A percentile compares a stretch with the other conserved stretches of the same genome.
phyloP scores from a whole-genome alignment of 371 early-diverging fungal species.

The Mortierella sp. region DNA sequence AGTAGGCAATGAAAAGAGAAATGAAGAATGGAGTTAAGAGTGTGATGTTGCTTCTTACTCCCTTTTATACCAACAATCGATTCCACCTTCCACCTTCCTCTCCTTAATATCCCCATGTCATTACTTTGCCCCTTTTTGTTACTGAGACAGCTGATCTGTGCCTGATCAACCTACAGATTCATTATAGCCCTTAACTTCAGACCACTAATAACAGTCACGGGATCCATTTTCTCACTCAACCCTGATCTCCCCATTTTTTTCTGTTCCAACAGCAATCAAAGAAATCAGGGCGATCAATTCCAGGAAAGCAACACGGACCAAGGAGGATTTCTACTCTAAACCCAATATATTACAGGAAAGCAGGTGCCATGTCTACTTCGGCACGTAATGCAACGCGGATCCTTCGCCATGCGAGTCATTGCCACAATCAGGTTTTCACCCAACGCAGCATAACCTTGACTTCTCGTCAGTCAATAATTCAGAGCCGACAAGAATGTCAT shows the following conservation, averaged over 20 bases:
- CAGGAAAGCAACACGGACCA: neutral
- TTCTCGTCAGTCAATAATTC: neutral
- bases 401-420: conserved; percentile 1
- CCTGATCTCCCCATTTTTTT: neutral
- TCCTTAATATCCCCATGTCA: neutral
- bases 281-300: neutral
- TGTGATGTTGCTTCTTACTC: neutral
- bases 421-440: neutral
- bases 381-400: conserved; percentile 13
- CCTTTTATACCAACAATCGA: conserved; percentile 4
- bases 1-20: neutral
- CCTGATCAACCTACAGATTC: neutral
- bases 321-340: neutral
- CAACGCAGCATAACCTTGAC: neutral
- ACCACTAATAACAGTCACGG: neutral
- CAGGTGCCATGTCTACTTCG: neutral
- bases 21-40: neutral
- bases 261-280: neutral
- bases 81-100: conserved; percentile 1
- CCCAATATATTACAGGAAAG: neutral
- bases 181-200: neutral
- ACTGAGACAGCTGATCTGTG: neutral
- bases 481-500: neutral
- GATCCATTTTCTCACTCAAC: neutral
- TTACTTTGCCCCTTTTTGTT: neutral